Evolutionary conservation across 192 early-diverging fungal genomes (phyloP).

Genomic region (Coemansia sp.): DNA sequence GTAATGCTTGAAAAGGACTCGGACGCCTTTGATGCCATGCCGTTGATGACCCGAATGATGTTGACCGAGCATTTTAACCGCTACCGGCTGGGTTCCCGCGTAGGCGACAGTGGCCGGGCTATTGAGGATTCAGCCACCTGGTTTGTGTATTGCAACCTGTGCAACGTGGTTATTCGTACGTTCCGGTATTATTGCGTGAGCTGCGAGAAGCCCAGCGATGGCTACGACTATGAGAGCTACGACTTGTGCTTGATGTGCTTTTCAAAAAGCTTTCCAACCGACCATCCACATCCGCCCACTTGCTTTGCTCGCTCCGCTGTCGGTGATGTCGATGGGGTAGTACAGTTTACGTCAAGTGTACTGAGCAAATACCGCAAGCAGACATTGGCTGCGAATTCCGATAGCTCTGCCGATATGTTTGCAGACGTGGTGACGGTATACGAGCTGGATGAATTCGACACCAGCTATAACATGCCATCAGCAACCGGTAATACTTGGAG

Average conservation of each 20-base stretch:
- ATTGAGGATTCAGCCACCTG: constrained; percentile 53
- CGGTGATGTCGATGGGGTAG: constrained; percentile 32
- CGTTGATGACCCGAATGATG: constrained; percentile 26
- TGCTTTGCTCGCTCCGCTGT: constrained; percentile 68
- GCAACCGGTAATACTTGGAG: constrained; percentile 17
- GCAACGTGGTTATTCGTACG: constrained; percentile 74
- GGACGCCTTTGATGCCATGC: constrained; percentile 22
- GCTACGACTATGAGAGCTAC: constrained; percentile 66
- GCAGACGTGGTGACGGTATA: constrained; percentile 18
- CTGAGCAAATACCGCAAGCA: constrained; percentile 17
- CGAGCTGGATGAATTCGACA: constrained; percentile 40
- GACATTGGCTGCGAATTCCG: neutral
- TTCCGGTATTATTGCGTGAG: constrained; percentile 81
- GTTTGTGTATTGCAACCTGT: constrained; percentile 76
- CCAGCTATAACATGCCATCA: constrained; percentile 9
- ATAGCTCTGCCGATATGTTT: constrained; percentile 14
- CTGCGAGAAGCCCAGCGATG: constrained; percentile 70
- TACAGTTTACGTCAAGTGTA: constrained; percentile 25
- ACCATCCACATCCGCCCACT: constrained; percentile 74
- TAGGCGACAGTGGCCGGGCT: constrained; percentile 1
- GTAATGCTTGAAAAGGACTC: constrained; percentile 27
- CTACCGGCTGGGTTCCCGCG: constrained; percentile 8
- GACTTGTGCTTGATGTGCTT: constrained; percentile 75
- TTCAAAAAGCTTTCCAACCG: constrained; percentile 62
- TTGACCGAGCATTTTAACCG: constrained; percentile 19